Evolutionary conservation across 1,284 basidiomycete species (phyloP), one percentile per base, ranked within the genome.

Genomic region (Ceratobasidium papillatum): DNA sequence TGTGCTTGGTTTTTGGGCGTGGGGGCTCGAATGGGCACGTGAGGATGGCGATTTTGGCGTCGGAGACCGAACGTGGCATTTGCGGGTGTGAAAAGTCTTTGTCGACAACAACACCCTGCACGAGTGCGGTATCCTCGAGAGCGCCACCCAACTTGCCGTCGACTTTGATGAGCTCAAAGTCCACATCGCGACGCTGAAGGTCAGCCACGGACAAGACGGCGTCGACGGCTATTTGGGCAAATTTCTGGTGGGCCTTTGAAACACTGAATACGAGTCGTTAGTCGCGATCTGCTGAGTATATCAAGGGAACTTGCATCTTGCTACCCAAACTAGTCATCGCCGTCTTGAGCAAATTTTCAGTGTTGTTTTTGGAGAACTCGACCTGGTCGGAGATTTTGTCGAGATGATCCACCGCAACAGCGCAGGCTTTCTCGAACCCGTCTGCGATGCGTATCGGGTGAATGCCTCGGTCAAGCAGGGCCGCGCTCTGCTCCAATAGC

Each of bases 71-170:
- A 75, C 89, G 90, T 11, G 97, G 97, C 97, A 99, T 99, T 84
- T 98, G 96, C 9, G 97, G 94, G 81, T 99, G 97, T 27, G 96
- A 98, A 91, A 99, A 96, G 85, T 99, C 96, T 85, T 99, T 98
- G 90, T 99, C 96, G 82, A 99, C 90, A 78, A 99, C 93, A 52
- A 99, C 97, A 79, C 97, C 96, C 79, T 94, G 92, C 82, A 98
- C 96, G 78, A 98, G 89, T 38, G 89, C 88, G 8, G 95, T 99
- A 84, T 99, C 98, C 41, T 95, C 95, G 59, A 99, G 89, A 9
- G 94, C 94, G 56, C 98, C 97, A 71, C 97, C 98, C 77, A 99
- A 96, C 85, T 99, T 99, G 81, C 97, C 97, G 80, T 98, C 95
- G 38, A 99, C 97, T 84, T 99, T 99, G 89, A 99, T 99, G 77